Conservation (phyloP, 1,139 yeast species). For the Kodamaea derodonti region DNA sequence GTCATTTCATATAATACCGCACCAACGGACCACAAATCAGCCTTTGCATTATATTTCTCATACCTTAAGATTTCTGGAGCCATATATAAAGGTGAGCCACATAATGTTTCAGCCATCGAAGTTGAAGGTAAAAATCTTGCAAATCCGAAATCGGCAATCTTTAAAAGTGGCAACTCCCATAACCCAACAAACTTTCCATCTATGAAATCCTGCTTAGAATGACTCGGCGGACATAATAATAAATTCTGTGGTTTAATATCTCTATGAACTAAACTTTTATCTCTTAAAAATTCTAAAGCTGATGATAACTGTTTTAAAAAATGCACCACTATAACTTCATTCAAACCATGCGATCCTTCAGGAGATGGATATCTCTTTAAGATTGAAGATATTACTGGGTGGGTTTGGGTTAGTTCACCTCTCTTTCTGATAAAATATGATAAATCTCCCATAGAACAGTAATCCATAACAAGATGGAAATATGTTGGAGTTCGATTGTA, state of each 20-base stretch:
- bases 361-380: slow-evolving; percentile 84
- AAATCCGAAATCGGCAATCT: slow-evolving; percentile 96
- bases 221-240: slow-evolving; percentile 70
- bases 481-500: slow-evolving; percentile 75
- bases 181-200: slow-evolving; percentile 63
- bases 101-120: slow-evolving; percentile 91
- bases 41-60: slow-evolving; percentile 95
- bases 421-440: slow-evolving; percentile 80
- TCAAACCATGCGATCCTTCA: slow-evolving; percentile 69
- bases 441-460: slow-evolving; percentile 91
- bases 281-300: slow-evolving; percentile 76
- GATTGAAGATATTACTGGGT: slow-evolving; percentile 75
- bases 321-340: slow-evolving; percentile 74
- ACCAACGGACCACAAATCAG: slow-evolving; percentile 97
- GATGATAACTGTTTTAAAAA: slow-evolving; percentile 83
- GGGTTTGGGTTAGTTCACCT: slow-evolving; percentile 65
- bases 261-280: slow-evolving; percentile 82
- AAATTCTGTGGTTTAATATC: slow-evolving; percentile 94
- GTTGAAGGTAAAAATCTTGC: slow-evolving; percentile 91
- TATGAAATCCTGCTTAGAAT: slow-evolving; percentile 56
- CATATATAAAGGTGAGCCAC: slow-evolving; percentile 97
- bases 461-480: slow-evolving; percentile 94
- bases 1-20: slow-evolving; percentile 94
- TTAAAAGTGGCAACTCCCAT: slow-evolving; percentile 85
- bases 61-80: slow-evolving; percentile 95